A percentile compares a stretch with the other conserved stretches of the same genome.
Conservation (phyloP, 2,329 filamentous ascomycete species). For the Cercospora brassicicola region DNA sequence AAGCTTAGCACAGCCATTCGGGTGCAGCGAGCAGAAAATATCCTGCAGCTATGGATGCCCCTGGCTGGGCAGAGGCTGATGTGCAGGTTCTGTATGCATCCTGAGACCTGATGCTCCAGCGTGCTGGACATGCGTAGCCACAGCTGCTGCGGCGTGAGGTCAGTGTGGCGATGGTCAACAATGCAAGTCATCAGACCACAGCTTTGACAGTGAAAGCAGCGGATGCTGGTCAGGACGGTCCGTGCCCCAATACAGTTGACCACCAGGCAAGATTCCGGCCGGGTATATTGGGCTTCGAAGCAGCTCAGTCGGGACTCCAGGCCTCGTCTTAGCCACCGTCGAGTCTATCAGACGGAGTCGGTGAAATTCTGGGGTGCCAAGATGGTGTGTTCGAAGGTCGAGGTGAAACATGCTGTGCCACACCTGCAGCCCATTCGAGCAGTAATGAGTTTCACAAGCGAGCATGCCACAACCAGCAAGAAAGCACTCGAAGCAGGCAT, state of each 20-base stretch:
- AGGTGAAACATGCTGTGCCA: slow-evolving; percentile 7
- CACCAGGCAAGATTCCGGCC: background rate
- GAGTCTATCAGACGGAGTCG: background rate
- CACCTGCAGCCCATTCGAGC: background rate
- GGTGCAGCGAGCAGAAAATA: background rate
- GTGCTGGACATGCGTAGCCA: background rate
- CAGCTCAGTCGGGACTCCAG: background rate
- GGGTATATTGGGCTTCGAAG: background rate
- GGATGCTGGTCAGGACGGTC: background rate
- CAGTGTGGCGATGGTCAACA: background rate
- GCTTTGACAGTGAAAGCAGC: background rate
- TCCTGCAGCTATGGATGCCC: background rate
- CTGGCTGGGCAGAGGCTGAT: background rate
- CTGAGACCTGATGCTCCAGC: background rate
- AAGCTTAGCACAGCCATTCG: background rate
- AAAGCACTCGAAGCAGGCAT: background rate
- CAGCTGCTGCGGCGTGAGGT: background rate
- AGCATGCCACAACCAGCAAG: background rate
- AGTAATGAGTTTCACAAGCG: background rate
- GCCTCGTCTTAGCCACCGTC: background rate
- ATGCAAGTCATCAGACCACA: background rate
- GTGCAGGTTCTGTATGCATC: background rate
- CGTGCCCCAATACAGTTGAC: background rate
- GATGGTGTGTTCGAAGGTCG: background rate
- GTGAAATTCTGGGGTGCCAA: background rate